Conservation (phyloP, 306 rosid genomes). For the Begonia fuchsioides region DNA sequence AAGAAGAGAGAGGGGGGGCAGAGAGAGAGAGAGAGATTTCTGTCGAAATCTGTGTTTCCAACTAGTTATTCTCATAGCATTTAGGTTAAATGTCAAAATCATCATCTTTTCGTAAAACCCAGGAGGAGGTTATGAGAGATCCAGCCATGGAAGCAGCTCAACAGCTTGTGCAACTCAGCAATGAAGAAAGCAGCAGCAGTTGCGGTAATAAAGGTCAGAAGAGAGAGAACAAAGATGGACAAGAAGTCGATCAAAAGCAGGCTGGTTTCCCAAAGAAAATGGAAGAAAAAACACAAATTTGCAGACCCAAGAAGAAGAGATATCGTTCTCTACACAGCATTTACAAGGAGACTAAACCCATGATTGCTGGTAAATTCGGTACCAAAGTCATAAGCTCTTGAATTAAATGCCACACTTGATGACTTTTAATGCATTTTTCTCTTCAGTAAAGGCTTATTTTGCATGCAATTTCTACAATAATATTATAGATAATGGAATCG, state of each 20-base stretch:
- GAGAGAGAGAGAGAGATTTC: background rate
- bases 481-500: no score
- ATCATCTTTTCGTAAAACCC: background rate
- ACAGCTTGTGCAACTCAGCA: constrained; percentile 2
- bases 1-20: no score
- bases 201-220: background rate
- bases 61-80: background rate
- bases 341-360: background rate
- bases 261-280: background rate
- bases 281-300: background rate
- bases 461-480: no score
- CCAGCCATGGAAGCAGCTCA: constrained; percentile 2
- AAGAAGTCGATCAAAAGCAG: constrained; percentile 1
- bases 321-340: background rate
- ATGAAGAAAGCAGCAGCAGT: constrained; percentile 2
- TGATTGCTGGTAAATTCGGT: background rate
- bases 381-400: background rate
- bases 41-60: background rate
- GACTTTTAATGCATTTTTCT: no score
- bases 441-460: no score
- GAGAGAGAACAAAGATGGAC: background rate
- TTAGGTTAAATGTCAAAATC: background rate
- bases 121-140: background rate
- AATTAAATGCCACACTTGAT: no score
- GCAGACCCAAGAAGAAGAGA: constrained; percentile 1